Evolutionary conservation across 192 early-diverging fungal species (phyloP), one percentile per base, ranked within the genome.

Genomic region (Podila epigama): DNA sequence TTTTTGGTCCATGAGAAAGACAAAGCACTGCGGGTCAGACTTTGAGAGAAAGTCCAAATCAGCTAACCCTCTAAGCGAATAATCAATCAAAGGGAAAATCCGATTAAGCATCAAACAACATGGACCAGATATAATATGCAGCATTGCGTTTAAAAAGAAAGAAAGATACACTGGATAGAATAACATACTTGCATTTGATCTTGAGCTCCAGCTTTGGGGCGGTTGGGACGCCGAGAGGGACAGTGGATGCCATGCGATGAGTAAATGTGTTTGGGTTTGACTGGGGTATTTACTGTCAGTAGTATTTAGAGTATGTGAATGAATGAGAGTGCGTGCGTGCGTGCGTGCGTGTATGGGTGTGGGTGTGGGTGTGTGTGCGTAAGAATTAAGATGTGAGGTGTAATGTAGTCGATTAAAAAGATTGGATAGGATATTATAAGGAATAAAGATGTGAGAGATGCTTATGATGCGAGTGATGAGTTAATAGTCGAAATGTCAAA

Each of bases 31-130:
- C 16, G 80, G 68, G 59, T 82, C 73, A 35, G 68, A 79, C 60
- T 79, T 82, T 33, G 81, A 79, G 35, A 82, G 66, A 33, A 62
- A 42, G 51, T 82, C 81, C 52, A 79, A 68, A 54, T 79, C 75
- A 28, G 69, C 53, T 3, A 82, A 55, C 5, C 63, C 72, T 51
- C 65, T 75, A 48, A 48, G 44, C n/a, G n/a, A n/a, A n/a, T n/a
- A n/a, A n/a, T n/a, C n/a, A n/a, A n/a, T n/a, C n/a, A n/a, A n/a
- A n/a, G n/a, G n/a, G n/a, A n/a, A n/a, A n/a, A n/a, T n/a, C n/a
- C n/a, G n/a, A n/a, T n/a, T n/a, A n/a, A n/a, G n/a, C n/a, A n/a
- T n/a, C n/a, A n/a, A n/a, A n/a, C n/a, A n/a, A n/a, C n/a, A n/a
- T n/a, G n/a, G n/a, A n/a, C n/a, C n/a, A n/a, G n/a, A n/a, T n/a